Conservation (phyloP, 2,329 filamentous ascomycete species). For the Madurella mycetomatis region DNA sequence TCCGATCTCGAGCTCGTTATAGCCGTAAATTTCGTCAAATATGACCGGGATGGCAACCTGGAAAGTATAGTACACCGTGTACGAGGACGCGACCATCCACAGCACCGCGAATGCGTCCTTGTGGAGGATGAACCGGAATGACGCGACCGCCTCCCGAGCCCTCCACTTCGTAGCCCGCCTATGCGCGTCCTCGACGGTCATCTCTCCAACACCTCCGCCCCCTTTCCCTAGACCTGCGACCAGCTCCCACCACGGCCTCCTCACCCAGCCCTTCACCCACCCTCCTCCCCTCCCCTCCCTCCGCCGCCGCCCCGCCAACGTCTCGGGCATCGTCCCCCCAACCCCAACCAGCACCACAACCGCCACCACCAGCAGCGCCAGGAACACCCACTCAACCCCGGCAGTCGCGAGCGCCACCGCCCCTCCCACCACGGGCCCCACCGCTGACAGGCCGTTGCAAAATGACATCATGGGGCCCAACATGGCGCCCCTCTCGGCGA, state of each 20-base stretch:
- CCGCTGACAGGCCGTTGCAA: slow-evolving; percentile 40
- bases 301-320: slow-evolving; percentile 27
- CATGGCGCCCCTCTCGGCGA: slow-evolving; percentile 61
- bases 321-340: slow-evolving; percentile 51
- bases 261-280: slow-evolving; percentile 43
- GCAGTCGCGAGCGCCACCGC: slow-evolving; percentile 26
- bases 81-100: slow-evolving; percentile 35
- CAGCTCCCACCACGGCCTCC: slow-evolving; percentile 27
- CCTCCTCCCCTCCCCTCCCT: slow-evolving; percentile 39
- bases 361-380: slow-evolving; percentile 53
- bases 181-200: background rate
- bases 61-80: slow-evolving; percentile 47
- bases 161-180: slow-evolving; percentile 27
- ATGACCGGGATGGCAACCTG: slow-evolving; percentile 49
- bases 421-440: slow-evolving; percentile 16
- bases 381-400: slow-evolving; percentile 59
- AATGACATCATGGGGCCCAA: slow-evolving; percentile 57
- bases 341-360: slow-evolving; percentile 39
- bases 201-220: slow-evolving; percentile 1
- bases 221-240: too few relatives aligned
- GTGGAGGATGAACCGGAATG: slow-evolving; percentile 46
- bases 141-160: slow-evolving; percentile 48
- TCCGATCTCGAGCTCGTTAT: slow-evolving; percentile 31
- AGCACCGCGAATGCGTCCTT: slow-evolving; percentile 49
- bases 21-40: slow-evolving; percentile 43